Base-by-base conservation (phyloP, 108 stramenopile genomes). In the Pseudonitzschia multiseries region DNA sequence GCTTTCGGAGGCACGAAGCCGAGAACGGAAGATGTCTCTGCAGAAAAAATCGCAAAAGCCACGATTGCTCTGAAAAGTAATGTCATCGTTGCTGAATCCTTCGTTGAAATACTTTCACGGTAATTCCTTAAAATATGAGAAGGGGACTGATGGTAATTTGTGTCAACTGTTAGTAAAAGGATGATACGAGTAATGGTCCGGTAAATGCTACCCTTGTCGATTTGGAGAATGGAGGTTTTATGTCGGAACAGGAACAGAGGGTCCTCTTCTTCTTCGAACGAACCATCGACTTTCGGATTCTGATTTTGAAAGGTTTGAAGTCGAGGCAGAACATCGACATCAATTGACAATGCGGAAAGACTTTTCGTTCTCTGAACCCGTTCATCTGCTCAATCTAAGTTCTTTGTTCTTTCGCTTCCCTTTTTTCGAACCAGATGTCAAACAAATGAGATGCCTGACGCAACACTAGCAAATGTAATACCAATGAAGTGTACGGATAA, bases 1-100 rank as follows among this genome's bases (percentile, higher is more conserved):
- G 46, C 18, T 48, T 44, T 67, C 24, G 66, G 66, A 48, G 42
- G 42, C 20, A 67, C 44, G 27, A 67, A 67, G 3, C 46, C 66
- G 2, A 28, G 13, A 14, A 29, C 36, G 8, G 66, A 48, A 17
- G 66, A 48, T 8, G 40, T 62, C 0, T 24, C 53, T 54, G 53
- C 21, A 27, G 27, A 59, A 12, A 42, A 29, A 40, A 62, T 26
- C 33, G 40, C 36, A n/a, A 62, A 62, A 40, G n/a, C n/a, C 4
- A 29, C 36, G 61, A 29, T 41, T 62, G 29, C 26, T 62, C 36
- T 9, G 9, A 21, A 0, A 62, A 40, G 32, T 26, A 40, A n/a
- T 41, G 36, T 62, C 41, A 62, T 62, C 29, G 29, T 62, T 40
- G 32, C 31, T 9, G 14, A 59, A 24, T 40, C 61, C 31, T 3